phyloP scores from a whole-genome alignment of 2,329 filamentous ascomycete species.

The Cercospora sp. region DNA sequence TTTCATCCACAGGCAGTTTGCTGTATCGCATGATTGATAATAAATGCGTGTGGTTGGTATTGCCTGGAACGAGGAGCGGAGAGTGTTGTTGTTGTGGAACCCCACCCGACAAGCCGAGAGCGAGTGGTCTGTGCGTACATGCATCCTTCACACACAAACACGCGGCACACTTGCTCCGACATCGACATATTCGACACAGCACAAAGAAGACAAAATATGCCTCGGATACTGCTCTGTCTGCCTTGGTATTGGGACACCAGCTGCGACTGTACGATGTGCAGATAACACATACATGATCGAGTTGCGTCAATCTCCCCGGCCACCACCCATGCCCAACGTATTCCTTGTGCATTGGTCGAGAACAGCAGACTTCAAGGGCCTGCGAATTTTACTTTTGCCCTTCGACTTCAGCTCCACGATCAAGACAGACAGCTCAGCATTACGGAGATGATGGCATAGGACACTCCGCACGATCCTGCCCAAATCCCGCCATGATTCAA shows the following conservation, averaged over 20 bases:
- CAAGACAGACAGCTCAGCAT: not conserved
- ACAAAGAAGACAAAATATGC: not conserved
- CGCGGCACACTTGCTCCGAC: not conserved
- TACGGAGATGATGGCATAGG: not conserved
- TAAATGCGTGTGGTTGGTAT: not conserved
- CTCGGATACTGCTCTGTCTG: not conserved
- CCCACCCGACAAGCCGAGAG: not conserved
- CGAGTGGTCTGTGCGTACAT: not conserved
- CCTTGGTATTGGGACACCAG: not conserved
- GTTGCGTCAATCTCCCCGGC: not conserved
- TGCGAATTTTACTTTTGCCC: not conserved
- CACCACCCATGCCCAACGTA: not conserved
- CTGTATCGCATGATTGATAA: not conserved
- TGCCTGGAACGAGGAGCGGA: not conserved
- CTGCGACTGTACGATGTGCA: not conserved
- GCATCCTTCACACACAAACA: not conserved
- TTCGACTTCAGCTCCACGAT: not conserved
- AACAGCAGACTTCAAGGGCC: not conserved
- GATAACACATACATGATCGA: not conserved
- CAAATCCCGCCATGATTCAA: not conserved
- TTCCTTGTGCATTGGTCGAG: not conserved
- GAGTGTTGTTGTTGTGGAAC: not conserved
- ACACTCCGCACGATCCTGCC: not conserved
- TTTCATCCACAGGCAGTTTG: not conserved
- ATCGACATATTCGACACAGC: not conserved